These are phyloP conservation scores for Suzukiozyma palmioleophila DNA, from an alignment of 1,139 yeast species.

Conservation along the genomic window DNA sequence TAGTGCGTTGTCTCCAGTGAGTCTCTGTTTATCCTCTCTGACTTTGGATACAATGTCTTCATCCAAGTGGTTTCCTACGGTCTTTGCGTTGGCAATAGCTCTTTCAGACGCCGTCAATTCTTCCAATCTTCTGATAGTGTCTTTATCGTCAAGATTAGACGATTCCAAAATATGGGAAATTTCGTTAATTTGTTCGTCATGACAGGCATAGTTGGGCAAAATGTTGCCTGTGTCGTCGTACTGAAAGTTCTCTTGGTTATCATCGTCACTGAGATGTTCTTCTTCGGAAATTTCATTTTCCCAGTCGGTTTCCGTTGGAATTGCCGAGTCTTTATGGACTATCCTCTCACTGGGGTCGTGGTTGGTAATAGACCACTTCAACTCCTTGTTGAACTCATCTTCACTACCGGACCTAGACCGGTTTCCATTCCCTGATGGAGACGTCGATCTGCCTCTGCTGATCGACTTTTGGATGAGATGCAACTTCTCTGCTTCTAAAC, in stretches of 20 bases:
- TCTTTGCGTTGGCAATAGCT: conserved; percentile 57
- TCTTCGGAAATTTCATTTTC: conserved; percentile 54
- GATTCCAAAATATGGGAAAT: conserved; percentile 42
- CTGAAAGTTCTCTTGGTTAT: conserved; percentile 50
- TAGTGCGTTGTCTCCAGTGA: conserved; percentile 41
- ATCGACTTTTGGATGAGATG: conserved; percentile 38
- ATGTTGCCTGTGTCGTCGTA: conserved; percentile 60
- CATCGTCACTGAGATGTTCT: conserved; percentile 64
- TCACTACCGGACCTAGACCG: conserved; percentile 36
- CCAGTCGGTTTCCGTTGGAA: conserved; percentile 19
- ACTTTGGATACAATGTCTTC: conserved; percentile 37
- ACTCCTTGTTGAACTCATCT: conserved; percentile 35
- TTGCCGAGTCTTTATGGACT: conserved; percentile 9
- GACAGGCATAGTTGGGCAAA: conserved; percentile 56
- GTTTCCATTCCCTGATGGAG: conserved; percentile 28
- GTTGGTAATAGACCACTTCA: conserved; percentile 46
- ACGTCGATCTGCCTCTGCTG: conserved; percentile 36
- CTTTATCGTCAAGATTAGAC: conserved; percentile 35
- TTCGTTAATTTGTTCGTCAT: conserved; percentile 42
- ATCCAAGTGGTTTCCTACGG: conserved; percentile 47
- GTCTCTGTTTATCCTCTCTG: conserved; percentile 35
- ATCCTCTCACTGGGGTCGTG: conserved; percentile 61
- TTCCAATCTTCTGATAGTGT: conserved; percentile 47
- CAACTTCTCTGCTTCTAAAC: conserved; percentile 42
- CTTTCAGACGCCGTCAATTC: conserved; percentile 57